These are phyloP conservation scores for Monosiga brevicollis DNA, from an alignment of 78 protist genomes.

Conservation along the genomic window DNA sequence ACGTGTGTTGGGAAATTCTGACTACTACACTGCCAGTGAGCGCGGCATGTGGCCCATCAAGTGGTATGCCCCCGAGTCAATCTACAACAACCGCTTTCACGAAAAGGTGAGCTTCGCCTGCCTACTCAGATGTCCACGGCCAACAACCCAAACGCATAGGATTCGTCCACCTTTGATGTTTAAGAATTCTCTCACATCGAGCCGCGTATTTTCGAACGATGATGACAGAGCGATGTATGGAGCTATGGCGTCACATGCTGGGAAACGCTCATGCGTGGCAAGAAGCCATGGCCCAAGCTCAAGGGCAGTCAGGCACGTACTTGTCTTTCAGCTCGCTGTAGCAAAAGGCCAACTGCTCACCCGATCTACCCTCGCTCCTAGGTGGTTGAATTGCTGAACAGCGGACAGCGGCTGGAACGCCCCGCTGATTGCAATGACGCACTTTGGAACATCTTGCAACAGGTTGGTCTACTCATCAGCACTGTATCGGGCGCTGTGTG, in stretches of 20 bases:
- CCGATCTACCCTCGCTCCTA: neutral
- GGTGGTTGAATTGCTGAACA: neutral
- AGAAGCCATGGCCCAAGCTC: neutral
- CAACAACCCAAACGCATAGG: neutral
- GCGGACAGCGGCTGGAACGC: too few relatives aligned
- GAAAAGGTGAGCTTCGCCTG: neutral
- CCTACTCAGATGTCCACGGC: neutral
- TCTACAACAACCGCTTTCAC: neutral
- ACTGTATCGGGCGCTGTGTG: neutral
- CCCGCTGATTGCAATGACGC: too few relatives aligned
- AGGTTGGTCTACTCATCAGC: neutral
- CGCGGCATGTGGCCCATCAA: neutral
- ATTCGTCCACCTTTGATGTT: neutral
- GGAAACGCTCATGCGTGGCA: neutral
- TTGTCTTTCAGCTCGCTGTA: too few relatives aligned
- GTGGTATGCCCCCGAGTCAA: neutral
- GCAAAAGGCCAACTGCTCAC: neutral
- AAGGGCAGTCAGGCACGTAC: neutral
- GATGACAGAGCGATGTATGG: constrained; percentile 11
- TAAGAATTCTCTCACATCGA: neutral
- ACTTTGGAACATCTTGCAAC: too few relatives aligned
- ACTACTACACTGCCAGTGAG: neutral
- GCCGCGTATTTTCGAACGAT: neutral
- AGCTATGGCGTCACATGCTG: constrained; percentile 17
- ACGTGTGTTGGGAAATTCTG: neutral